Base-by-base conservation (phyloP, 805 yeast genomes). In the Spathaspora hagerdaliae region DNA sequence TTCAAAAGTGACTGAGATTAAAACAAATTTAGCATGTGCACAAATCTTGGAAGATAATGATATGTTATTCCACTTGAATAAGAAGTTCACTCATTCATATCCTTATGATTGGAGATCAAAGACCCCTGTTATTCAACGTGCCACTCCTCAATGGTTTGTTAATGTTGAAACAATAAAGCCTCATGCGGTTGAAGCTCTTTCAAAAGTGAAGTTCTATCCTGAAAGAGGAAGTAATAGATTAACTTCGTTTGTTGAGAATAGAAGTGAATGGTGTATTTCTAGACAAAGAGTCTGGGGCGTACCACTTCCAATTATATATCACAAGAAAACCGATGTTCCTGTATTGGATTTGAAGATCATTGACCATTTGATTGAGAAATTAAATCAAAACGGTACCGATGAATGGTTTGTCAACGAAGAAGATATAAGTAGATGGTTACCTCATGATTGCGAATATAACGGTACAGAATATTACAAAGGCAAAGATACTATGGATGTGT, bases 81-180 rank as follows among this genome's bases (percentile, higher is more conserved):
- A 67, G 33, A 67, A 72, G 32, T 84, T 83, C 58, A 65, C 61
- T 9, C 99, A 94, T 64, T 87, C 92, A 2, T 92, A 92, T 56
- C 98, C 99, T 0, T 90, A 88, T 59, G 99, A 94, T 61, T 94
- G 99, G 99, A 78, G 99, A 55, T 87, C 96, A 2, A 91, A 91
- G 59, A 85, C 85, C 37, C 99, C 99, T 0, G 90, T 94, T n/a
- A 83, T 94, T 41, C 88, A 94, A 48, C 75, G 98, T 48, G 83
- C 98, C 0, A 94, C 99, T 0, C 94, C 97, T 1, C 99, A 94
- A 64, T 94, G 98, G 95, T 94, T 94, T 63, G 85, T 94, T 7
- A 87, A 91, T 60, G 86, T 94, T 31, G 86, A 83, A 27, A 75
- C 75, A 44, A 83, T 91, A 42, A 90, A 88, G 57, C 69, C 68